A percentile compares a stretch with the other conserved stretches of the same genome.
Evolutionary conservation across 257 asterid species (phyloP).

Genomic region (Agastache rugosa): DNA sequence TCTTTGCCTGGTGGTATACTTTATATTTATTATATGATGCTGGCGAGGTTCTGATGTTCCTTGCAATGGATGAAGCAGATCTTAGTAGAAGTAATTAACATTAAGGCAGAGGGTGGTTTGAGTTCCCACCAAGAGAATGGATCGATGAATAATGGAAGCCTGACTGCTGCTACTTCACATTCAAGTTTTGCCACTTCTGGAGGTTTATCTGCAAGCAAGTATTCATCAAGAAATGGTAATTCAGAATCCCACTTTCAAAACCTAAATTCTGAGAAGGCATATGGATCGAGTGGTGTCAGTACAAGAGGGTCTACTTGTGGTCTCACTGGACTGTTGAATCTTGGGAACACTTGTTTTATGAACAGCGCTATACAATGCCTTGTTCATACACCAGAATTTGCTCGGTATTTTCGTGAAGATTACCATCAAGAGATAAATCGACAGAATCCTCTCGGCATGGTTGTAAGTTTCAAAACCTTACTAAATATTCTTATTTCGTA

Average conservation of each 20-base stretch:
- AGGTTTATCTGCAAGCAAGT: slow-evolving; percentile 67
- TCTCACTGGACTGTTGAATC: slow-evolving; percentile 92
- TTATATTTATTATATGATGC: slow-evolving; percentile 34
- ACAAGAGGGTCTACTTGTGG: slow-evolving; percentile 96
- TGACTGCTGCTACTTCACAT: slow-evolving; percentile 56
- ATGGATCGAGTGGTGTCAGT: slow-evolving; percentile 79
- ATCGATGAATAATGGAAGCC: slow-evolving; percentile 63
- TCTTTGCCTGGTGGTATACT: slow-evolving; percentile 32
- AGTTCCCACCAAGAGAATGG: slow-evolving; percentile 73
- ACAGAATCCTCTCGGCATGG: slow-evolving; percentile 98
- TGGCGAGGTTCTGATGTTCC: slow-evolving; percentile 41
- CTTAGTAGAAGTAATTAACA: slow-evolving; percentile 73
- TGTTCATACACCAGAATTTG: slow-evolving; percentile 96
- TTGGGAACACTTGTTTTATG: slow-evolving; percentile 99
- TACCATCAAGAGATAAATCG: slow-evolving; percentile 95
- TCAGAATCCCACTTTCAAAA: slow-evolving; percentile 61
- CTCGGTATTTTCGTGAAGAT: slow-evolving; percentile 94
- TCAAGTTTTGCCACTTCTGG: slow-evolving; percentile 65
- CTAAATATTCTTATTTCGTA: slow-evolving; percentile 1
- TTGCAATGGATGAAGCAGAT: slow-evolving; percentile 62
- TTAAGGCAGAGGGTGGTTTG: slow-evolving; percentile 51
- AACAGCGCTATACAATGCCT: slow-evolving; percentile 99
- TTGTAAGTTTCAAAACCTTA: slow-evolving; percentile 72
- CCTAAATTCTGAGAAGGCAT: slow-evolving; percentile 62
- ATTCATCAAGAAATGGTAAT: slow-evolving; percentile 80